These are phyloP conservation scores for Symbiodinium pilosum DNA, from an alignment of 73 alveolate genomes.

Conservation along the genomic window DNA sequence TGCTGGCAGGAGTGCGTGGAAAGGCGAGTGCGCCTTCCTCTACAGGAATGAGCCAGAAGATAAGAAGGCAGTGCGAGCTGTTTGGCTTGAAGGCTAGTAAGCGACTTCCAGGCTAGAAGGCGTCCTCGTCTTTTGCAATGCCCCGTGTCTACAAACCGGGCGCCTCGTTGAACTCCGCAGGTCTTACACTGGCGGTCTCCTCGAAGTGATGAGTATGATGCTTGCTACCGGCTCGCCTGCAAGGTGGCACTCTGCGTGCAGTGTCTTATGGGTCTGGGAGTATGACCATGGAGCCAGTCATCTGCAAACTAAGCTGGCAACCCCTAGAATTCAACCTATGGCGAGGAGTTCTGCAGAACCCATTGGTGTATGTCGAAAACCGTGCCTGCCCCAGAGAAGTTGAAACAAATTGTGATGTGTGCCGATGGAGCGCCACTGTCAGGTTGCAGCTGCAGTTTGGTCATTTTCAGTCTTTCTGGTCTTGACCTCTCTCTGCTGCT, in stretches of 20 bases:
- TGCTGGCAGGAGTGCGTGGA: conserved; percentile 84
- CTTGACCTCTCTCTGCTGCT: conserved; percentile 38
- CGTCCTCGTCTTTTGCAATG: not conserved
- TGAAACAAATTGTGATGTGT: not conserved
- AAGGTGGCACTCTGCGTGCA: conserved; percentile 44
- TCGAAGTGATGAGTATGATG: conserved; percentile 68
- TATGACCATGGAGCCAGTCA: too few species aligned
- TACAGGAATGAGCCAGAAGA: conserved; percentile 86
- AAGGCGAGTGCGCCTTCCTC: conserved; percentile 62
- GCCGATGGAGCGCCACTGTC: too few species aligned
- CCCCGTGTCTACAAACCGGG: not conserved
- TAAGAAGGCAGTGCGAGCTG: conserved; percentile 2
- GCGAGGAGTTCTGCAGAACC: conserved; percentile 50
- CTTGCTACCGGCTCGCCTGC: conserved; percentile 74
- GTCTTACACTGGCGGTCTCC: conserved; percentile 59
- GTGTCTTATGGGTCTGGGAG: too few species aligned
- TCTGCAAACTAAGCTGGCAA: too few species aligned
- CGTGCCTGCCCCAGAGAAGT: not conserved
- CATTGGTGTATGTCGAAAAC: conserved; percentile 87
- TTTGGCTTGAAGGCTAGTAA: not conserved
- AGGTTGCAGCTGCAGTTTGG: conserved; percentile 75
- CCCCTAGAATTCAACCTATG: too few species aligned
- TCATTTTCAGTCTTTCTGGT: conserved; percentile 50
- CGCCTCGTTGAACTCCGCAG: not conserved
- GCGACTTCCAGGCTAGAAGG: not conserved